These are phyloP conservation scores for Trichocladium antarcticum DNA, from an alignment of 495 filamentous ascomycete genomes.

Conservation along the genomic window DNA sequence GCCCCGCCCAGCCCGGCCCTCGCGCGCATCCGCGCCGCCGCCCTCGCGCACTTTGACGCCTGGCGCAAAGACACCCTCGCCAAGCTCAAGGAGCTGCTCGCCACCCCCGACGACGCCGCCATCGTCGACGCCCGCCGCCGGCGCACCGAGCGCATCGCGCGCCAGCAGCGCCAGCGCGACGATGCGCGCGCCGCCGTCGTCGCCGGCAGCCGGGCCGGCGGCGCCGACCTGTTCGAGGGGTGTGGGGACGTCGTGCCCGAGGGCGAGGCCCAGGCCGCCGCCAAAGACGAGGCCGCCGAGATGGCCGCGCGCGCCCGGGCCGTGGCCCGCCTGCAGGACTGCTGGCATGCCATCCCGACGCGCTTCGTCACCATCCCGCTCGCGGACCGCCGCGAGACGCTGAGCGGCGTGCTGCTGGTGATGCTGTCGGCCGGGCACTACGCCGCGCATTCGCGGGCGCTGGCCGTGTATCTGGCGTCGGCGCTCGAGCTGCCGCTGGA, in stretches of 20 bases:
- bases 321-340: constrained; percentile 25
- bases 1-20: constrained; percentile 23
- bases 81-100: constrained; percentile 30
- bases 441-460: constrained; percentile 54
- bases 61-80: constrained; percentile 30
- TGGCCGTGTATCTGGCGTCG: constrained; percentile 54
- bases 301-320: constrained; percentile 15
- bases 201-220: constrained; percentile 3
- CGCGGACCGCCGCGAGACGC: constrained; percentile 35
- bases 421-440: constrained; percentile 64
- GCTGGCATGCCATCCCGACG: constrained; percentile 40
- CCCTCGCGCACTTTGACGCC: constrained; percentile 31
- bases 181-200: background rate
- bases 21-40: constrained; percentile 23
- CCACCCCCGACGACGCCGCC: constrained; percentile 26
- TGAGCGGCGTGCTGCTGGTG: constrained; percentile 55
- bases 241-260: constrained; percentile 3
- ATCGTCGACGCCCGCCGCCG: constrained; percentile 29
- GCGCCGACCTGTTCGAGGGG: constrained; percentile 22
- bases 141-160: constrained; percentile 21
- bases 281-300: background rate
- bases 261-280: background rate
- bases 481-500: constrained; percentile 50
- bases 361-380: constrained; percentile 29
- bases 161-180: background rate